Conservation (phyloP, 306 rosid genomes). For the Lathyrus tuberosus region DNA sequence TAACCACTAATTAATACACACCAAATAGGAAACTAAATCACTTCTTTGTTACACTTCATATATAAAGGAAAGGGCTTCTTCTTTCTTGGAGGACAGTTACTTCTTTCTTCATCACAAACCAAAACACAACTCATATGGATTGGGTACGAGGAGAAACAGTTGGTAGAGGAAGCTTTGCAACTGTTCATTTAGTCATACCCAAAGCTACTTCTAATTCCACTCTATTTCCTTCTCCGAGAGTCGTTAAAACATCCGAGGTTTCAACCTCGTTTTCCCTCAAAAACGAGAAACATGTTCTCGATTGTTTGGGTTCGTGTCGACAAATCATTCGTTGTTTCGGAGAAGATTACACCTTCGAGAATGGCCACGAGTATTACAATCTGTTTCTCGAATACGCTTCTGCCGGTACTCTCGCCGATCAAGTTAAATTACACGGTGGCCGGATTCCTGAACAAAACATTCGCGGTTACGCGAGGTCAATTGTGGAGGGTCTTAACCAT, state of each 20-base stretch:
- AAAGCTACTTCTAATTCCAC: not conserved
- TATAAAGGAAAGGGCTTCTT: conserved; percentile 4
- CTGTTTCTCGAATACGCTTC: conserved; percentile 74
- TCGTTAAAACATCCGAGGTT: conserved; percentile 61
- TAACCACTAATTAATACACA: too few species aligned
- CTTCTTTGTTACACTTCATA: conserved; percentile 15
- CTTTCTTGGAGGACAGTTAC: too few species aligned
- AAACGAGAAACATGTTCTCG: conserved; percentile 69
- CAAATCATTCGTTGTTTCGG: conserved; percentile 66
- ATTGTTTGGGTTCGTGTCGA: conserved; percentile 53
- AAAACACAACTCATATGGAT: conserved; percentile 54
- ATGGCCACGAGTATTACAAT: conserved; percentile 58
- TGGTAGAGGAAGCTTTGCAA: conserved; percentile 86
- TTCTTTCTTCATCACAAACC: conserved; percentile 23
- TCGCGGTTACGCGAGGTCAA: conserved; percentile 46
- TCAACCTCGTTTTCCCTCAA: conserved; percentile 46
- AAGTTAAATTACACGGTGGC: conserved; percentile 54
- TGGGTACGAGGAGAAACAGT: conserved; percentile 79
- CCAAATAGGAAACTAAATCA: conserved; percentile 4
- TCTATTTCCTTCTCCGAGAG: conserved; percentile 49
- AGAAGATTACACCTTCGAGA: conserved; percentile 49
- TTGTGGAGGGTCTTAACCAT: conserved; percentile 61
- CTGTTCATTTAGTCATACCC: conserved; percentile 54
- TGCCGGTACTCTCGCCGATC: conserved; percentile 66
- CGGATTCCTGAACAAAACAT: conserved; percentile 51